Conservation (phyloP, 208 protist species). For the Leishmania braziliensis region DNA sequence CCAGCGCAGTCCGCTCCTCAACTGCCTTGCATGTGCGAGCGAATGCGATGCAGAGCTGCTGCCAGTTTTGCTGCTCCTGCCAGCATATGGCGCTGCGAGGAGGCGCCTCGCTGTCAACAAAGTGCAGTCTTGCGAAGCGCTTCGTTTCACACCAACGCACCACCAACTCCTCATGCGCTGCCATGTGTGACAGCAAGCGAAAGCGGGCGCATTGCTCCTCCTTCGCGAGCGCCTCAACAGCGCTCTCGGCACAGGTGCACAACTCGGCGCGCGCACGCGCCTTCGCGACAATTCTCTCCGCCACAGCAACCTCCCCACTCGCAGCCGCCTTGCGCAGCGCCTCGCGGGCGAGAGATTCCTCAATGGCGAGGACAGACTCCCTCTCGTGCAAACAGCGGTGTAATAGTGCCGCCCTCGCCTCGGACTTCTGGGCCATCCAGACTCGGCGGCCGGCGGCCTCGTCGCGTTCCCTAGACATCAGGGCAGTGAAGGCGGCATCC, state of each 20-base stretch:
- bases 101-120: slow-evolving; percentile 37
- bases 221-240: slow-evolving; percentile 27
- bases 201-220: slow-evolving; percentile 59
- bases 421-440: slow-evolving; percentile 44
- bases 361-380: slow-evolving; percentile 3
- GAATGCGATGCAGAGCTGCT: slow-evolving; percentile 10
- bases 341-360: slow-evolving; percentile 39
- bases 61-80: slow-evolving; percentile 32
- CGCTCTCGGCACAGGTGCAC: slow-evolving; percentile 12
- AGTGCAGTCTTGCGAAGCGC: slow-evolving; percentile 16
- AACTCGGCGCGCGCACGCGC: slow-evolving; percentile 32
- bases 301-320: slow-evolving; percentile 32
- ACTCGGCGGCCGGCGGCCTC: slow-evolving; percentile 40
- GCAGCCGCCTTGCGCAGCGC: slow-evolving; percentile 14
- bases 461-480: slow-evolving; percentile 29
- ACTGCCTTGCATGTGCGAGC: not conserved
- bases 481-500: slow-evolving; percentile 22
- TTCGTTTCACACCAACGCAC: slow-evolving; percentile 39
- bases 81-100: slow-evolving; percentile 36
- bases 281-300: slow-evolving; percentile 36
- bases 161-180: slow-evolving; percentile 47
- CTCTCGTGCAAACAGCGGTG: slow-evolving; percentile 19
- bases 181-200: slow-evolving; percentile 46
- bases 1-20: slow-evolving; percentile 4
- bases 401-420: slow-evolving; percentile 22